phyloP scores from a whole-genome alignment of 2,329 filamentous ascomycete species.

The Aspergillus neoniger region DNA sequence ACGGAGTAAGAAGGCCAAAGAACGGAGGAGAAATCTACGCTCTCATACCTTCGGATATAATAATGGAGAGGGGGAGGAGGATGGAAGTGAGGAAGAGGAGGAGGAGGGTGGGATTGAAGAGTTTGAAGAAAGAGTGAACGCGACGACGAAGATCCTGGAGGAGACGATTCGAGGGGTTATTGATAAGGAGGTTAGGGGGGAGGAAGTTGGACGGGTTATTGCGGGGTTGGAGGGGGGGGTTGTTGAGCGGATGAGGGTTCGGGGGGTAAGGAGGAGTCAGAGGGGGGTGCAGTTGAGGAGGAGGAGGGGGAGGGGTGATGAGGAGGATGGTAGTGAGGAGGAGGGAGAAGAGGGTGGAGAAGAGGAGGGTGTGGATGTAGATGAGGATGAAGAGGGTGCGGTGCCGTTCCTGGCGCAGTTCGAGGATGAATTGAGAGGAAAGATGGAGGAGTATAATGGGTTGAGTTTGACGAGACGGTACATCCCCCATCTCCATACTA shows the following conservation, averaged over 20 bases:
- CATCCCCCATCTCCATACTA: background rate
- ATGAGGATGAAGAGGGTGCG: conserved; percentile 44
- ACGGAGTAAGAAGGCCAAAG: conserved; percentile 41
- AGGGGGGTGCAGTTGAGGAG: conserved; percentile 20
- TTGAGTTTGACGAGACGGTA: conserved; percentile 48
- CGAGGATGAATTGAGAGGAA: conserved; percentile 37
- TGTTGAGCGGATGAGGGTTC: conserved; percentile 20
- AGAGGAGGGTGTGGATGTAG: conserved; percentile 42
- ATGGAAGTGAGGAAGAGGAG: conserved; percentile 19
- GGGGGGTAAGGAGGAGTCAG: conserved; percentile 33
- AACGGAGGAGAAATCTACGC: conserved; percentile 23
- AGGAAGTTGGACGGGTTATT: conserved; percentile 48
- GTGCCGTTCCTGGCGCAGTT: conserved; percentile 40
- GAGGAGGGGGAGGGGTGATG: conserved; percentile 22
- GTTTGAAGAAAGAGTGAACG: conserved; percentile 51
- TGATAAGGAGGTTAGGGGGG: conserved; percentile 55
- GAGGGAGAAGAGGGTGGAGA: conserved; percentile 41
- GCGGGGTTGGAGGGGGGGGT: conserved; percentile 45
- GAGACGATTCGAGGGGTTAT: conserved; percentile 59
- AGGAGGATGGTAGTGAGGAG: conserved; percentile 23
- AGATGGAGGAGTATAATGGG: conserved; percentile 37
- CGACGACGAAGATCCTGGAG: conserved; percentile 59
- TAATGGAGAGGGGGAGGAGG: conserved; percentile 10
- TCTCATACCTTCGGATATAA: conserved; percentile 16
- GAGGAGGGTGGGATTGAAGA: conserved; percentile 36